Conservation (phyloP, 495 filamentous ascomycete genomes). For the Podospora didyma region DNA sequence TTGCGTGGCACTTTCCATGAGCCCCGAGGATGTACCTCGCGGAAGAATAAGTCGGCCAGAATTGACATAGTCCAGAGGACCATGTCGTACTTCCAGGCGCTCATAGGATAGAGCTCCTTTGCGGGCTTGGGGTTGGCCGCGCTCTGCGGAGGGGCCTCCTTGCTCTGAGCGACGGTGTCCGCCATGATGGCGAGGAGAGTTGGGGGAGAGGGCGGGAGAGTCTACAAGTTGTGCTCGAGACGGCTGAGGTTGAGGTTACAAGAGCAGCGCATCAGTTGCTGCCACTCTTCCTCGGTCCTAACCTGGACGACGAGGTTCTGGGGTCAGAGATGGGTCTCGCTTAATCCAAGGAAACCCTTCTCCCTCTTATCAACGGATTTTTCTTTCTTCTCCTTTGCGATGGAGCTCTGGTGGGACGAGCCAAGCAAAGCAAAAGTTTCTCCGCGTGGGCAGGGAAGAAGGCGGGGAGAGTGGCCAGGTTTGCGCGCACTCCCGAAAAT, state of each 20-base stretch:
- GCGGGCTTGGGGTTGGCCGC: constrained; percentile 17
- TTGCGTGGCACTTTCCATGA: constrained; percentile 86
- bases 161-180: constrained; percentile 9
- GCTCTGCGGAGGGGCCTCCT: constrained; percentile 19
- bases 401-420: constrained; percentile 2
- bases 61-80: constrained; percentile 80
- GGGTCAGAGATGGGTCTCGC: too few relatives aligned
- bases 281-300: too few relatives aligned
- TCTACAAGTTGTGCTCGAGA: background rate
- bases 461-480: background rate
- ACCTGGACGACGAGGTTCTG: too few relatives aligned
- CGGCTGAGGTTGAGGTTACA: too few relatives aligned
- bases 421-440: background rate
- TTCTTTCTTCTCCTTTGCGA: background rate
- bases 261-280: too few relatives aligned
- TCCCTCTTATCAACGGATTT: too few relatives aligned
- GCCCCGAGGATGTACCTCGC: constrained; percentile 91
- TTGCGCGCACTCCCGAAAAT: background rate
- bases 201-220: background rate
- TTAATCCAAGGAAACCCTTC: too few relatives aligned
- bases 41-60: constrained; percentile 91
- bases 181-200: constrained; percentile 9
- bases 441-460: background rate
- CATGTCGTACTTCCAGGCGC: constrained; percentile 73
- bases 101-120: constrained; percentile 64